phyloP scores from a whole-genome alignment of 2,329 filamentous ascomycete genomes.

The Acrocalymma vagum region DNA sequence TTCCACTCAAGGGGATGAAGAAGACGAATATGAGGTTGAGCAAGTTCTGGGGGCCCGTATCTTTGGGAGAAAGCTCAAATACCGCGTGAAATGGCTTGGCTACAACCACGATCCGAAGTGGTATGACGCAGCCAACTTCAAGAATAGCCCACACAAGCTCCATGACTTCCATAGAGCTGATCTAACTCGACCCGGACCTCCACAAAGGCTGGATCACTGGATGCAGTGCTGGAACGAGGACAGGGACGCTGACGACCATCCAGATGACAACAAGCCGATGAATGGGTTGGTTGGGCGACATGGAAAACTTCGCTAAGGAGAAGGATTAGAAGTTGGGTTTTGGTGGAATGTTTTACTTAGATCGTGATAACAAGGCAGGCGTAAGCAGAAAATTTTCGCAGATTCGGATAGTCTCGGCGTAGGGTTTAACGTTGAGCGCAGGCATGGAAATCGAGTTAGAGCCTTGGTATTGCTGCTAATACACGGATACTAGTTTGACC shows the following conservation, averaged over 20 bases:
- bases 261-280: slow-evolving; percentile 11
- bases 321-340: slow-evolving; percentile 8
- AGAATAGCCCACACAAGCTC: slow-evolving; percentile 15
- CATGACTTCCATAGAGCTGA: slow-evolving; percentile 9
- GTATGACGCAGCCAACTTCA: slow-evolving; percentile 16
- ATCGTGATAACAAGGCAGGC: slow-evolving; percentile 6
- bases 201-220: slow-evolving; percentile 8
- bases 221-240: slow-evolving; percentile 11
- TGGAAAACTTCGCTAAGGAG: slow-evolving; percentile 5
- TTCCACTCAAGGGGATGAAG: slow-evolving; percentile 12
- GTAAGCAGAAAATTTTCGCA: slow-evolving; percentile 1
- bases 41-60: slow-evolving; percentile 9
- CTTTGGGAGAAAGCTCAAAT: slow-evolving; percentile 10
- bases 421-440: too few species aligned
- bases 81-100: slow-evolving; percentile 15
- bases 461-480: slow-evolving; percentile 11
- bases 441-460: too few species aligned
- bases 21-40: slow-evolving; percentile 16
- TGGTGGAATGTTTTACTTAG: slow-evolving; percentile 4
- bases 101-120: slow-evolving; percentile 13
- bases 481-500: slow-evolving; percentile 12
- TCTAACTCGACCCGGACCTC: slow-evolving; percentile 11
- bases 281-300: slow-evolving; percentile 1
- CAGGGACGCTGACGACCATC: slow-evolving; percentile 5
- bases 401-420: slow-evolving; percentile 2